phyloP scores from a whole-genome alignment of 2,329 filamentous ascomycete species.

The Penicillium sp. region DNA sequence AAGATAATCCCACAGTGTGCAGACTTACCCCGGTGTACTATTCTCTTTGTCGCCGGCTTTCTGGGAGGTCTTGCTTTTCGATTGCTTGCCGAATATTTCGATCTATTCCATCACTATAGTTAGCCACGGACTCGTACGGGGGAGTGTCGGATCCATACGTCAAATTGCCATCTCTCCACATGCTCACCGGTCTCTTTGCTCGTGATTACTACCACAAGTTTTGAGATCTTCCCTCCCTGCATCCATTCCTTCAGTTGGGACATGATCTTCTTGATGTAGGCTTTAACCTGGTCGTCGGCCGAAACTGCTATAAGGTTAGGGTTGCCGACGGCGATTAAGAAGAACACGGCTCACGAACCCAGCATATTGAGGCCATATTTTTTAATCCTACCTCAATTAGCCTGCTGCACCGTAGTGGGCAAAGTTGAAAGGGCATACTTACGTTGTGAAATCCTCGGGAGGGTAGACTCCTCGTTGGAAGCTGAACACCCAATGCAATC shows the following conservation, averaged over 20 bases:
- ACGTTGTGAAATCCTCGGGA: conserved; percentile 94
- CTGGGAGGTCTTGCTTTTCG: conserved; percentile 50
- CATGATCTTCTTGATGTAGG: conserved; percentile 99
- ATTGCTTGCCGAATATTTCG: conserved; percentile 54
- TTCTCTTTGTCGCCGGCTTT: conserved; percentile 68
- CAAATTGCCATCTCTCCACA: conserved; percentile 97
- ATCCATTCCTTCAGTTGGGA: conserved; percentile 97
- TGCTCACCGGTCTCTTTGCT: conserved; percentile 96
- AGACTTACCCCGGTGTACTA: conserved; percentile 50
- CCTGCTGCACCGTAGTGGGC: neutral
- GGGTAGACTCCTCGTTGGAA: conserved; percentile 85
- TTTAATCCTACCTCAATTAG: conserved; percentile 62
- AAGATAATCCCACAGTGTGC: too few relatives aligned
- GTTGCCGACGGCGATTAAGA: neutral
- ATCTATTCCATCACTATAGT: conserved; percentile 39
- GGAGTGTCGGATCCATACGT: conserved; percentile 54
- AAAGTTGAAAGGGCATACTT: conserved; percentile 32
- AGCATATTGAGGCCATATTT: conserved; percentile 99
- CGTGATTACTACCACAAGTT: conserved; percentile 93
- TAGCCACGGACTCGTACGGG: conserved; percentile 2
- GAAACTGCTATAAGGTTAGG: conserved; percentile 59
- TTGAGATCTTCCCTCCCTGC: conserved; percentile 93
- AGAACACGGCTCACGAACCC: conserved; percentile 45
- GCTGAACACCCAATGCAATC: conserved; percentile 44
- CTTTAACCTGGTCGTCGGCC: conserved; percentile 95